These are phyloP conservation scores for Tylopilus cervinicoccineus DNA, from an alignment of 768 basidiomycete species.

Conservation along the genomic window DNA sequence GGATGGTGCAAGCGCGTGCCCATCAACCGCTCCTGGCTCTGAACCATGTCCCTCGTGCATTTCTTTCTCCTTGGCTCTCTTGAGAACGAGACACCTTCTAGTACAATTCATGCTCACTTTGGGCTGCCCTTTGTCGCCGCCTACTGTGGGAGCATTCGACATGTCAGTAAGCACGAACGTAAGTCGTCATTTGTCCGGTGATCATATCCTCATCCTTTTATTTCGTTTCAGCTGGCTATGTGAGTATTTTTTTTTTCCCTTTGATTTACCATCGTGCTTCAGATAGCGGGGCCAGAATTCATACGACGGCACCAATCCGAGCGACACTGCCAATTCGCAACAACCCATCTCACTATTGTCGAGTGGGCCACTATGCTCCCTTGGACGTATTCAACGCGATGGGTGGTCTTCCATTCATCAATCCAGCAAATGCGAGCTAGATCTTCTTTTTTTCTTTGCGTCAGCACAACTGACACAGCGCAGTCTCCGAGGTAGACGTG, in stretches of 20 bases:
- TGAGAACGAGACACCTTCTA: background rate
- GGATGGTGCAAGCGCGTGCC: background rate
- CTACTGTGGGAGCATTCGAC: slow-evolving; percentile 12
- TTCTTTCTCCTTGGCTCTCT: background rate
- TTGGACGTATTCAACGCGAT: slow-evolving; percentile 55
- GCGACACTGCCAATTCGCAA: too few species aligned
- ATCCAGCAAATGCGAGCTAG: slow-evolving; percentile 55
- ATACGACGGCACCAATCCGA: too few species aligned
- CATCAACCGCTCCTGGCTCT: background rate
- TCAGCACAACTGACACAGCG: background rate
- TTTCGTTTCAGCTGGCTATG: slow-evolving; percentile 17
- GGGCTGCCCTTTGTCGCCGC: background rate
- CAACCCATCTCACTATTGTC: too few species aligned
- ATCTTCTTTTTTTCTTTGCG: too few species aligned
- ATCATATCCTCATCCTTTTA: background rate
- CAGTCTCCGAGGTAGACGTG: slow-evolving; percentile 52
- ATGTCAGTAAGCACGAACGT: slow-evolving; percentile 20
- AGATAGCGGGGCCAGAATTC: too few species aligned
- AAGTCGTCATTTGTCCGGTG: slow-evolving; percentile 1
- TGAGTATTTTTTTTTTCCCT: too few species aligned
- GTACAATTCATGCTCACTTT: background rate
- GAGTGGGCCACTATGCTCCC: too few species aligned
- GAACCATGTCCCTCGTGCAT: background rate
- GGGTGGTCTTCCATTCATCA: slow-evolving; percentile 55
- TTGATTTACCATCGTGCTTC: too few species aligned